Base-by-base conservation (phyloP, 163 green algal genomes). In the Chlorella variabilis region DNA sequence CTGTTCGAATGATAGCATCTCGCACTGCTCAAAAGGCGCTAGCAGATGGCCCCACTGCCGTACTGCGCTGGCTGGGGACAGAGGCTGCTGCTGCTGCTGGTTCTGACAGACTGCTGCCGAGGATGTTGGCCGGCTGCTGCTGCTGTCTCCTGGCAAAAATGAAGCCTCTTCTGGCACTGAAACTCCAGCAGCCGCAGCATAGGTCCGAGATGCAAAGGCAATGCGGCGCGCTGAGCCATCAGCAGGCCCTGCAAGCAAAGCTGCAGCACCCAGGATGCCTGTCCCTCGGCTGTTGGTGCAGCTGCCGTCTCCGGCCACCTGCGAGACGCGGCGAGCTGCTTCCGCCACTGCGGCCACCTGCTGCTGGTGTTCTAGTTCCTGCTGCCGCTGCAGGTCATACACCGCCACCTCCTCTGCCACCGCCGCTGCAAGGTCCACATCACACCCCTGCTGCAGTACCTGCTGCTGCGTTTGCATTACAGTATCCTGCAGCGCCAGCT, bases 11-110 rank as follows among this genome's bases (percentile, higher is more conserved):
- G 36, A n/a, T 27, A 82, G 25, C 1, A 89, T 49, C 41, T 89
- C 84, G 48, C 25, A 54, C 34, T 84, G 71, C 58, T 89, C 84
- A n/a, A 69, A 89, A 0, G 74, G 54, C 18, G 84, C 82, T 18
- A 88, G 59, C 73, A 83, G 65, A 45, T 71, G 66, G 13, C 51
- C 82, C 34, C 42, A 71, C 36, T 58, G 61, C 36, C 39, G 56
- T 49, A 83, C 21, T 15, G 77, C 82, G 4, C 33, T 39, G 15
- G 51, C 65, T 1, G 80, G 25, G 2, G 49, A 48, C 8, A 71
- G 4, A 7, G 49, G 59, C 23, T 49, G 42, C 25, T 62, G 54
- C 54, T 62, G 54, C 18, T 62, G 54, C 54, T 62, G 13, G 20
- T 15, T n/a, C 15, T 27, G 38, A 23, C 21, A 45, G 3, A 23